These are phyloP conservation scores for Pythium phragmitis DNA, from an alignment of 352 stramenopile species.

Conservation along the genomic window DNA sequence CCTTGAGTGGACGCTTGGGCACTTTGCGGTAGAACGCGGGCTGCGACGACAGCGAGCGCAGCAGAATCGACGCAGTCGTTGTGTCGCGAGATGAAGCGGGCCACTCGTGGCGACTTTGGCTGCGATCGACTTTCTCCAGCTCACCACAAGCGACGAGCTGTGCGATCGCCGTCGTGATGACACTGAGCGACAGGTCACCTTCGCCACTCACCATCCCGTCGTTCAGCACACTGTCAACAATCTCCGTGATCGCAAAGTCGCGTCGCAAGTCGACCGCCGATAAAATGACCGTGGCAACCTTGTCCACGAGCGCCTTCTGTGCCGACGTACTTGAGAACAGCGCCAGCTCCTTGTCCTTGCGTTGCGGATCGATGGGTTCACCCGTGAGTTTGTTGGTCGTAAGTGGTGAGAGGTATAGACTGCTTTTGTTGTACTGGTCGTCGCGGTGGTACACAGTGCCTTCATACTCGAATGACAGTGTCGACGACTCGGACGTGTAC, in stretches of 20 bases:
- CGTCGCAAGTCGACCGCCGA: conserved; percentile 58
- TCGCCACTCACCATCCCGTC: conserved; percentile 2
- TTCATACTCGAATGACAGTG: conserved; percentile 75
- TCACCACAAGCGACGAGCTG: conserved; percentile 50
- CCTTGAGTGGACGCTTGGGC: conserved; percentile 63
- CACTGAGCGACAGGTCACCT: conserved; percentile 36
- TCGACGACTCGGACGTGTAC: conserved; percentile 79
- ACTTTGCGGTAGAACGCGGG: conserved; percentile 61
- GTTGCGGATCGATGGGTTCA: conserved; percentile 19
- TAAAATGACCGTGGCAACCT: conserved; percentile 48
- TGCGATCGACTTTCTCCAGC: conserved; percentile 45
- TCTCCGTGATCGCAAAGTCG: conserved; percentile 52
- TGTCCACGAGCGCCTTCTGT: conserved; percentile 33
- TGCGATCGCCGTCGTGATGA: conserved; percentile 57
- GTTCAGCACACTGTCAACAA: conserved; percentile 49
- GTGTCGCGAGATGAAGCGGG: conserved; percentile 16
- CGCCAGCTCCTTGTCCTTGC: conserved; percentile 13
- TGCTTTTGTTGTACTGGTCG: conserved; percentile 79
- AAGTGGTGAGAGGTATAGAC: conserved; percentile 69
- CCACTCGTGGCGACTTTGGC: background rate
- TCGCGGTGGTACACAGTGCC: conserved; percentile 67
- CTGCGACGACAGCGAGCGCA: conserved; percentile 31
- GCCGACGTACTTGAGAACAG: conserved; percentile 23
- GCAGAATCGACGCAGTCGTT: conserved; percentile 21
- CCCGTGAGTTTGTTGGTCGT: conserved; percentile 31